A percentile compares a stretch with the other conserved stretches of the same genome.
Conservation (phyloP, 176 grass and related monocot species). For the Rhynchospora breviuscula region DNA sequence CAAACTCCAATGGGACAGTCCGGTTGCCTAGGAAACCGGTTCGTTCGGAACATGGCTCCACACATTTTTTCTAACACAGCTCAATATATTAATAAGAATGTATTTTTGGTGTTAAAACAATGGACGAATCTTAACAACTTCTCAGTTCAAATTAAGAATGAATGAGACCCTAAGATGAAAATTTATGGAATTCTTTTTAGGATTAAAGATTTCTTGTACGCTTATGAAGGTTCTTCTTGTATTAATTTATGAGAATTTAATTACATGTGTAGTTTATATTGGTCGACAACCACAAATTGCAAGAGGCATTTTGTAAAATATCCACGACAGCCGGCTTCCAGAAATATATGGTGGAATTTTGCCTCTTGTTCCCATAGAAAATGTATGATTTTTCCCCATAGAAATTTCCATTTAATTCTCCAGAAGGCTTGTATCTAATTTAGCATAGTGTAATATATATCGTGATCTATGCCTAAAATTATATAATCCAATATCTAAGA, state of each 20-base stretch:
- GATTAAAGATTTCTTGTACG: not conserved
- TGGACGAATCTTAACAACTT: no score
- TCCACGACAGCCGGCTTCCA: constrained; percentile 13
- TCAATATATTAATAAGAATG: not conserved
- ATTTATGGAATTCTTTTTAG: not conserved
- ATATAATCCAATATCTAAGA: no score
- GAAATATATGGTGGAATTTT: constrained; percentile 27
- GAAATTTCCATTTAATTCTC: no score
- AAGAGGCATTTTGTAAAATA: constrained; percentile 4
- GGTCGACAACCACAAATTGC: constrained; percentile 15
- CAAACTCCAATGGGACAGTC: no score
- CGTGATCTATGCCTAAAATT: no score
- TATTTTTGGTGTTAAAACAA: no score
- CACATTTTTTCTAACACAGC: not conserved
- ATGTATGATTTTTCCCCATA: no score
- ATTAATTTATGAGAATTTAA: not conserved
- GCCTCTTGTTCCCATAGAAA: not conserved
- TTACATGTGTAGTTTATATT: not conserved
- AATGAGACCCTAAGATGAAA: not conserved
- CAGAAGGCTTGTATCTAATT: no score
- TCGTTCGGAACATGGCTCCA: no score
- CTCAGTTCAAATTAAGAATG: not conserved
- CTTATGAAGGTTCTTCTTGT: not conserved
- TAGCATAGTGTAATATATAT: no score
- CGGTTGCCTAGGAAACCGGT: no score